Conservation (phyloP, 768 basidiomycete species). For the Psilocybe tampanensis region DNA sequence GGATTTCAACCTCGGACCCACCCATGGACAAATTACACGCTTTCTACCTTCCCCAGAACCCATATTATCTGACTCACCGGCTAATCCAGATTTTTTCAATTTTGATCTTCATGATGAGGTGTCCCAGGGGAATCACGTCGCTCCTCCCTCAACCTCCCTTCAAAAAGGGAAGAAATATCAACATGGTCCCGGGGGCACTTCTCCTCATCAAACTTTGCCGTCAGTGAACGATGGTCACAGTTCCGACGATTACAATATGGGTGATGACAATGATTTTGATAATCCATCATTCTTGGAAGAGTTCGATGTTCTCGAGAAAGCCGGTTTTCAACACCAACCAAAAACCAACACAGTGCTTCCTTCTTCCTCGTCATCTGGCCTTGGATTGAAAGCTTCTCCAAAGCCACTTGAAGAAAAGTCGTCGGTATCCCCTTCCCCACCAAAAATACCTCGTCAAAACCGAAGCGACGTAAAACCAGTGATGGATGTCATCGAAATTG, state of each 20-base stretch:
- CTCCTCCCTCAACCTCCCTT: neutral
- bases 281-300: conserved; percentile 22
- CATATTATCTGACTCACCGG: neutral
- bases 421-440: neutral
- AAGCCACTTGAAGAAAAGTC: neutral
- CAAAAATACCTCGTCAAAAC: neutral
- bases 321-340: conserved; percentile 6
- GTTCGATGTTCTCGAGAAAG: conserved; percentile 31
- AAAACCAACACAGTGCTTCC: neutral
- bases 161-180: conserved; percentile 22
- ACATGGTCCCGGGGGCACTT: neutral
- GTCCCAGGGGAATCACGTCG: conserved; percentile 17
- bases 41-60: conserved; percentile 8
- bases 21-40: conserved; percentile 14
- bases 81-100: conserved; percentile 25
- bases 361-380: conserved; percentile 11
- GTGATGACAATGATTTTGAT: conserved; percentile 21
- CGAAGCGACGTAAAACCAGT: too few relatives aligned
- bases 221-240: neutral
- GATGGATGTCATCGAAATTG: conserved; percentile 40
- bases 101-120: conserved; percentile 28
- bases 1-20: conserved; percentile 21
- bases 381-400: neutral
- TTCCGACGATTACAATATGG: conserved; percentile 28
- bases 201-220: neutral